These are phyloP conservation scores for Chaetomiaceae sp. DNA, from an alignment of 2,329 filamentous ascomycete genomes.

Conservation along the genomic window DNA sequence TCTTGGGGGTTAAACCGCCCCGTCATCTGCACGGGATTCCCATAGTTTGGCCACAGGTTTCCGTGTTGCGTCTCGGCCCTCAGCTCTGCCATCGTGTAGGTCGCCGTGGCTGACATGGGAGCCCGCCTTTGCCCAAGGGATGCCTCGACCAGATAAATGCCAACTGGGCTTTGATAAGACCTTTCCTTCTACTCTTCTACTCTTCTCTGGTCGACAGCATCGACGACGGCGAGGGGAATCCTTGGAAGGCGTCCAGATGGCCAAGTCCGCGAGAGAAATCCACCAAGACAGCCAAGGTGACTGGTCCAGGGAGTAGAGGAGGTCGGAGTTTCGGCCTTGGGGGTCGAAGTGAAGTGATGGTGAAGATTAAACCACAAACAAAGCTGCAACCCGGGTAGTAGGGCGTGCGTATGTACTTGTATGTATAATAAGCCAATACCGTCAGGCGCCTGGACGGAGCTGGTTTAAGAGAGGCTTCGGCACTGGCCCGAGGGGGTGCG, in stretches of 20 bases:
- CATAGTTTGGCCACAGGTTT: slow-evolving; percentile 57
- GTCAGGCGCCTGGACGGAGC: slow-evolving; percentile 46
- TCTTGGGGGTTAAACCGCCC: slow-evolving; percentile 50
- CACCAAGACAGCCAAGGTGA: neutral
- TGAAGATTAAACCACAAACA: slow-evolving; percentile 28
- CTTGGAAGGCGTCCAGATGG: neutral
- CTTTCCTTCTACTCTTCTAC: neutral
- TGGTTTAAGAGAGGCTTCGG: slow-evolving; percentile 46
- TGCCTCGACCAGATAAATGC: neutral
- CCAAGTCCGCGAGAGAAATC: neutral
- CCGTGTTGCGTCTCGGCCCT: slow-evolving; percentile 56
- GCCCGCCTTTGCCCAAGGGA: slow-evolving; percentile 39
- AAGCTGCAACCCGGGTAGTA: slow-evolving; percentile 36
- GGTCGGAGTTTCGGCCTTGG: slow-evolving; percentile 13
- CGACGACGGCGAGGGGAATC: neutral
- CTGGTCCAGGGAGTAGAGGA: neutral
- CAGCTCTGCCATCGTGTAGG: slow-evolving; percentile 61
- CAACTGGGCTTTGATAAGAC: slow-evolving; percentile 5
- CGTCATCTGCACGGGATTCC: slow-evolving; percentile 50
- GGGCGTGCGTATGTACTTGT: slow-evolving; percentile 46
- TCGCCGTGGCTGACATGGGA: slow-evolving; percentile 59
- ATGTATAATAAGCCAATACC: slow-evolving; percentile 38
- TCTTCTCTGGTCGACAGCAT: neutral
- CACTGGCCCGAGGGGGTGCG: slow-evolving; percentile 43
- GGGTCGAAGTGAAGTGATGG: slow-evolving; percentile 28